These are phyloP conservation scores for Botrytis galanthina DNA, from an alignment of 2,329 filamentous ascomycete species.

Conservation along the genomic window DNA sequence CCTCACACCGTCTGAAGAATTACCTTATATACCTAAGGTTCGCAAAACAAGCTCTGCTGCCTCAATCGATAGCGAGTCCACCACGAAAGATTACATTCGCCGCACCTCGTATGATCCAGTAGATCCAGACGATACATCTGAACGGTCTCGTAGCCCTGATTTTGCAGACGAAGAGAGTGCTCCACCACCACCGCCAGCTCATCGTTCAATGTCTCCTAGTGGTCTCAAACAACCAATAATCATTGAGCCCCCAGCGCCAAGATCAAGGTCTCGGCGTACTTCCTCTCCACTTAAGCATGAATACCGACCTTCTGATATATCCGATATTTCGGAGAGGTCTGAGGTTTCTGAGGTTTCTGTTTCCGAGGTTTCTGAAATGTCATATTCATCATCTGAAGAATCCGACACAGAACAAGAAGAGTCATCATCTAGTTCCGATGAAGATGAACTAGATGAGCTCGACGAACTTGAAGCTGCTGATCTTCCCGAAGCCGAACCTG, in stretches of 20 bases:
- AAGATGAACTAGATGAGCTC: slow-evolving; percentile 16
- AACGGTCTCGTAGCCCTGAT: background rate
- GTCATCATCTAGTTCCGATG: slow-evolving; percentile 19
- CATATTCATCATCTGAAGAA: slow-evolving; percentile 60
- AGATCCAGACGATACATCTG: background rate
- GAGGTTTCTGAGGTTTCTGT: slow-evolving; percentile 51
- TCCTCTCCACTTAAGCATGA: slow-evolving; percentile 97
- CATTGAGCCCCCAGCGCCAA: slow-evolving; percentile 32
- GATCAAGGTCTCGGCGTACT: slow-evolving; percentile 59
- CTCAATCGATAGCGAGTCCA: slow-evolving; percentile 15
- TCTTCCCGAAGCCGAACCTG: slow-evolving; percentile 14
- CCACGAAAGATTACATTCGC: slow-evolving; percentile 9
- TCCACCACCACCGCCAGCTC: slow-evolving; percentile 36
- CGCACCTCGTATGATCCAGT: slow-evolving; percentile 3
- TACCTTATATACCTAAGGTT: slow-evolving; percentile 20
- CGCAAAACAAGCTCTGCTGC: slow-evolving; percentile 15
- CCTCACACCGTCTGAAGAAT: slow-evolving; percentile 17
- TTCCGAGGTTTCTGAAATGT: slow-evolving; percentile 64
- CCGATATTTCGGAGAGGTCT: slow-evolving; percentile 31
- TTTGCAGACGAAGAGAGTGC: slow-evolving; percentile 27
- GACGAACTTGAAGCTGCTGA: slow-evolving; percentile 20
- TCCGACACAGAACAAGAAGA: slow-evolving; percentile 21
- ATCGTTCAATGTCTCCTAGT: slow-evolving; percentile 45
- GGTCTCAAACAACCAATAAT: slow-evolving; percentile 39
- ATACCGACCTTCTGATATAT: slow-evolving; percentile 81